Base-by-base conservation (phyloP, 257 asterid genomes). In the Eucommia ulmoides region DNA sequence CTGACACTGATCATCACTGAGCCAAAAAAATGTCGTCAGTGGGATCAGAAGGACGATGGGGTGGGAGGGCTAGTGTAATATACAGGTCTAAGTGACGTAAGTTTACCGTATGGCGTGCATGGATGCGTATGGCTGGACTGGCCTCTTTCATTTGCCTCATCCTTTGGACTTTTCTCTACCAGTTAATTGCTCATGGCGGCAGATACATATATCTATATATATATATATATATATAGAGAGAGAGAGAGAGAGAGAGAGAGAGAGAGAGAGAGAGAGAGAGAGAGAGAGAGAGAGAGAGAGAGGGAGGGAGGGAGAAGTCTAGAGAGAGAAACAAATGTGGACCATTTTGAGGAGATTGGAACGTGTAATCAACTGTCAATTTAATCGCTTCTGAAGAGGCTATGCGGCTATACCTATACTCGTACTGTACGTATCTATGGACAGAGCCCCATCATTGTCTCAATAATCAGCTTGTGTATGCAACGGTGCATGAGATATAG, bases 391-490 rank as follows among this genome's bases (percentile, higher is more conserved):
- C 63, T 54, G 51, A 44, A 20, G 21, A 24, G 42, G n/a, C n/a
- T n/a, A n/a, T n/a, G n/a, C n/a, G n/a, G n/a, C n/a, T n/a, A n/a
- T n/a, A n/a, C n/a, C n/a, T n/a, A n/a, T n/a, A n/a, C n/a, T 41
- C 41, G 70, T 65, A 61, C 69, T 45, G 58, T 49, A 19, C n/a
- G n/a, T n/a, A n/a, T n/a, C n/a, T 9, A 16, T 8, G 62, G 82
- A 66, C 78, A 82, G 84, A 71, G 82, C 55, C 62, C 69, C 72
- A 73, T 82, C 84, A 78, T 67, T 73, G 79, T 78, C 77, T 71
- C 82, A 71, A 78, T 75, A 67, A 78, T 82, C 79, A 75, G 77
- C 75, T 63, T 64, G 69, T 60, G 19, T n/a, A n/a, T n/a, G n/a
- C n/a, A n/a, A n/a, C n/a, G n/a, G n/a, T n/a, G n/a, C n/a, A n/a